Conservation (phyloP, 1,284 basidiomycete species). For the Heliocybe sulcata region DNA sequence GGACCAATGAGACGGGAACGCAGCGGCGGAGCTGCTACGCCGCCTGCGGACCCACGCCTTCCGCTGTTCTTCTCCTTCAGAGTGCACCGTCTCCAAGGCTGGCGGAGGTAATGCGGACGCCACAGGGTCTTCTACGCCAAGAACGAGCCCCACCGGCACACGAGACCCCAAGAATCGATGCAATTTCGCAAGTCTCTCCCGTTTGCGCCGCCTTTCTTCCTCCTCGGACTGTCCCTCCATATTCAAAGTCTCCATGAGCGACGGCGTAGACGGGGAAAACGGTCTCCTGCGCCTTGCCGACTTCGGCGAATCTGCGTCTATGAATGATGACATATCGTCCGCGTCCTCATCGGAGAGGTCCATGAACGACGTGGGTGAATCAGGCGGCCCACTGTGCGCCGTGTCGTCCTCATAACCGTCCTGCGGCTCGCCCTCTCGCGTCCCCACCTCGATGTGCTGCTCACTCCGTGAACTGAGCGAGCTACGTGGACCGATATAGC, state of each 20-base stretch:
- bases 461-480: background rate
- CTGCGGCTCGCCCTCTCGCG: conserved; percentile 12
- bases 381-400: background rate
- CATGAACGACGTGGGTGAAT: conserved; percentile 51
- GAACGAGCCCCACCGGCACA: conserved; percentile 62
- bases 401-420: conserved; percentile 12
- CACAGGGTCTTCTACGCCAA: conserved; percentile 36
- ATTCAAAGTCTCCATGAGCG: conserved; percentile 39
- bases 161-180: conserved; percentile 76
- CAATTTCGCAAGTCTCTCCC: conserved; percentile 69
- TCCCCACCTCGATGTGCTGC: background rate
- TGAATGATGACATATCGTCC: conserved; percentile 18
- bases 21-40: conserved; percentile 48
- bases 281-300: conserved; percentile 13
- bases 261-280: conserved; percentile 17
- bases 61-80: conserved; percentile 11
- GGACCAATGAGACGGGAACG: conserved; percentile 35
- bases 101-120: conserved; percentile 33
- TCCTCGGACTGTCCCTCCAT: conserved; percentile 51
- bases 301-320: conserved; percentile 22
- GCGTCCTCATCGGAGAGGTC: conserved; percentile 59
- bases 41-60: conserved; percentile 40
- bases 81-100: conserved; percentile 8
- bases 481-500: background rate
- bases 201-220: conserved; percentile 54